phyloP scores from a whole-genome alignment of 1,284 basidiomycete species.

The Papiliotrema nemorosa region DNA sequence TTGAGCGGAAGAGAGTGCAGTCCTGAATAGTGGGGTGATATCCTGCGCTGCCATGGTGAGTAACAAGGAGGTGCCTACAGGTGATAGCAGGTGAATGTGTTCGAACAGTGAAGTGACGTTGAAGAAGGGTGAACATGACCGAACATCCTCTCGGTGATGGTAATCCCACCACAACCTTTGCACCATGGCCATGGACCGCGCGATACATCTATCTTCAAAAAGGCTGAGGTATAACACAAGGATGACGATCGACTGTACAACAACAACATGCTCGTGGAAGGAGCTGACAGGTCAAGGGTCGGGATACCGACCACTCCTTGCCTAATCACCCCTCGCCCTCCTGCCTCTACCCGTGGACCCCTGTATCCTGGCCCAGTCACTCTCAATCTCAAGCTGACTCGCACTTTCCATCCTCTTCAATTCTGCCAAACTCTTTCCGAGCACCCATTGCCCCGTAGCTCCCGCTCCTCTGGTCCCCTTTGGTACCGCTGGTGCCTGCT shows the following conservation, averaged over 20 bases:
- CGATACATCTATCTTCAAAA: too few relatives aligned
- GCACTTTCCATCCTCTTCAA: constrained; percentile 47
- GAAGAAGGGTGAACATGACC: too few relatives aligned
- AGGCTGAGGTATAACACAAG: neutral
- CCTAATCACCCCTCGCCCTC: constrained; percentile 35
- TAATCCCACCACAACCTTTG: too few relatives aligned
- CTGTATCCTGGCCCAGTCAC: constrained; percentile 48
- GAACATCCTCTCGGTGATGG: too few relatives aligned
- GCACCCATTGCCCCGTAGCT: constrained; percentile 34
- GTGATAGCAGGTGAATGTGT: neutral
- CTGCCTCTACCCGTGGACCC: constrained; percentile 35
- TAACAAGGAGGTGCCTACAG: neutral
- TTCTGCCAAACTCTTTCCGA: constrained; percentile 47
- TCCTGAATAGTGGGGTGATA: neutral
- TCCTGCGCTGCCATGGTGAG: constrained; percentile 11
- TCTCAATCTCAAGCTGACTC: constrained; percentile 43
- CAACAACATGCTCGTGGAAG: too few relatives aligned
- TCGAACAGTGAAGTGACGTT: too few relatives aligned
- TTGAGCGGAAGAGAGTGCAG: constrained; percentile 3
- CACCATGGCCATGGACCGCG: too few relatives aligned
- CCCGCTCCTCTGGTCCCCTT: constrained; percentile 29
- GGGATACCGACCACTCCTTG: too few relatives aligned
- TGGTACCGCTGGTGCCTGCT: constrained; percentile 19
- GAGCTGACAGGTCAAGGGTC: too few relatives aligned
- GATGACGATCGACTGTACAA: neutral